These are phyloP conservation scores for Neurospora sp. DNA, from an alignment of 495 filamentous ascomycete species.

Conservation along the genomic window DNA sequence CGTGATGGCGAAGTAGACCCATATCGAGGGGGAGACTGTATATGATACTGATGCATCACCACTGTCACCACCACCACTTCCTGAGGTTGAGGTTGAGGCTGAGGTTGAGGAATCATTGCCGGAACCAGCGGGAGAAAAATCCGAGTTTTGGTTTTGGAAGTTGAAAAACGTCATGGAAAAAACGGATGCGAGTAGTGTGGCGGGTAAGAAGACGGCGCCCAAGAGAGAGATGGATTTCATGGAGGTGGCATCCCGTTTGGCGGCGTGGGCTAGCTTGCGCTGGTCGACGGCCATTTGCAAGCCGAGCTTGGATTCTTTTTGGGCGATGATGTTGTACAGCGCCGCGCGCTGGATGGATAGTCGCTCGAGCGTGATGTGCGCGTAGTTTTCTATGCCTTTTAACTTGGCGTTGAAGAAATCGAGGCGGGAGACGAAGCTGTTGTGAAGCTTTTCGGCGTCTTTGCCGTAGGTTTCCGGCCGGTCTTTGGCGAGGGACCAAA, in stretches of 20 bases:
- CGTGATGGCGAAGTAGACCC: constrained; percentile 46
- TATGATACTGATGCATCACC: background rate
- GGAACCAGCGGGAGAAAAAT: background rate
- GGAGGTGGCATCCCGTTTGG: constrained; percentile 43
- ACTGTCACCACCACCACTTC: too few relatives aligned
- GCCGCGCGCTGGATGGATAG: constrained; percentile 44
- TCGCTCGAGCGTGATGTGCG: constrained; percentile 42
- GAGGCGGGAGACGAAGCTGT: constrained; percentile 33
- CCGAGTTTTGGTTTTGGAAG: constrained; percentile 21
- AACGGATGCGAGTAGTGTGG: constrained; percentile 42
- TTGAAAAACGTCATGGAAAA: constrained; percentile 51
- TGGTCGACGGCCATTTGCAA: constrained; percentile 48
- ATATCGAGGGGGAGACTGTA: constrained; percentile 33
- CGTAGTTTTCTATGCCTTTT: constrained; percentile 46
- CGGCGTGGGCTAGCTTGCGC: constrained; percentile 44
- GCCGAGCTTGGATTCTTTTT: constrained; percentile 46
- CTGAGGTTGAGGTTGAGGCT: background rate
- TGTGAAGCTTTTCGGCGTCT: constrained; percentile 28
- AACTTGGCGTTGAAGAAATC: constrained; percentile 47
- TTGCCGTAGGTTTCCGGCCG: constrained; percentile 8
- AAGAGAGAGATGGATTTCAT: constrained; percentile 49
- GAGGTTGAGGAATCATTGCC: background rate
- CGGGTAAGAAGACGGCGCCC: constrained; percentile 46
- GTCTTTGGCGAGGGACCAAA: constrained; percentile 17
- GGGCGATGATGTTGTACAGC: constrained; percentile 48